Base-by-base conservation (phyloP, 495 filamentous ascomycete genomes). In the Xylaria flabelliformis region DNA sequence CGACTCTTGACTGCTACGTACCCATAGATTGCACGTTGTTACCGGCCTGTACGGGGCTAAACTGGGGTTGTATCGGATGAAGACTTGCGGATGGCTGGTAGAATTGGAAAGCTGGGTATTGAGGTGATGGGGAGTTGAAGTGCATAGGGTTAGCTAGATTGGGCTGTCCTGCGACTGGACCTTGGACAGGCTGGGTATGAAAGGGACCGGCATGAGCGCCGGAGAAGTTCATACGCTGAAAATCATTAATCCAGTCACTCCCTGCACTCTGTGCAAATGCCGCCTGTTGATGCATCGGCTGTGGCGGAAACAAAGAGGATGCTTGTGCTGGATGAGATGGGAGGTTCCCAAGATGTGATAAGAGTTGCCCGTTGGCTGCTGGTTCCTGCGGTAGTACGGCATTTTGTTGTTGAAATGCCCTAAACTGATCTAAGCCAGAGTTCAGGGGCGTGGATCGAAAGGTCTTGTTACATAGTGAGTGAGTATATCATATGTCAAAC, bases 161-260 rank as follows among this genome's bases (percentile, higher is more conserved):
- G 24, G 19, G 59, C 34, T 64, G 59, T 51, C 59, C 69, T 13
- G 42, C 53, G 5, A 46, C 48, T 41, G 32, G 50, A 42, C 15
- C 26, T 13, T 50, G 62, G 12, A 2, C 10, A 29, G 53, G 41
- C 6, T 56, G 70, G 24, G 1, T 17, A 29, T 50, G 36, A 19
- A 67, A 4, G 4, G 63, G 63, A 41, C 17, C 6, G n/a, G 24
- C 21, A 7, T 58, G 50, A 5, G 36, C 19, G 19, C 21, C 34
- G 55, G 69, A 26, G 41, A 80, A 71, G 55, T 72, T 70, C 70
- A 79, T 68, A 7, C 74, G 77, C 51, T 81, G 79, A 67, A 82
- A 82, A 46, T 82, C 78, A 29, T 67, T 72, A 5, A 74, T 76
- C 81, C 80, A 82, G 51, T 10, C 58, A 53, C 55, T 61, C 71